Percentiles rank a stretch among this genome's conserved stretches.
These are phyloP conservation scores for Singerocomus inundabilis DNA, from an alignment of 1,284 basidiomycete genomes.

Conservation along the genomic window DNA sequence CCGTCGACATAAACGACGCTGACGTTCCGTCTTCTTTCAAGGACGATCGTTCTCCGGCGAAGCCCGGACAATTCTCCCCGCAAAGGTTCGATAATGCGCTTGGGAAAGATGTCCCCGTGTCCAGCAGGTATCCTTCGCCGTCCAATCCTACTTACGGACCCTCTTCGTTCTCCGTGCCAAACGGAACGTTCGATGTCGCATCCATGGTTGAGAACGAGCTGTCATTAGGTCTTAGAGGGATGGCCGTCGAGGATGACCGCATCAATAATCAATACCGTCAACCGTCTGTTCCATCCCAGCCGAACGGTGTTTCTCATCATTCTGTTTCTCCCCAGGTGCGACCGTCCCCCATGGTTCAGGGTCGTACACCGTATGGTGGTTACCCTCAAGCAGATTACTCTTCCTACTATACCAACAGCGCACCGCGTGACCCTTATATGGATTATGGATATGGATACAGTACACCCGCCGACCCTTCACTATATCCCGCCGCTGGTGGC, in stretches of 20 bases:
- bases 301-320: constrained; percentile 24
- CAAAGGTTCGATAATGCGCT: constrained; percentile 50
- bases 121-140: constrained; percentile 46
- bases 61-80: constrained; percentile 51
- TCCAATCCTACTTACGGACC: constrained; percentile 40
- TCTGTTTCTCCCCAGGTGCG: constrained; percentile 36
- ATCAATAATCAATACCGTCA: constrained; percentile 33
- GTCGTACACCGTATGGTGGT: constrained; percentile 47
- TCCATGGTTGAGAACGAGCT: constrained; percentile 53
- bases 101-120: constrained; percentile 40
- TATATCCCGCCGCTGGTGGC: constrained; percentile 48
- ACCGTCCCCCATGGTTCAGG: constrained; percentile 43
- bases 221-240: constrained; percentile 57
- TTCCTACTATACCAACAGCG: constrained; percentile 50
- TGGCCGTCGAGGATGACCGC: constrained; percentile 67
- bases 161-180: constrained; percentile 36
- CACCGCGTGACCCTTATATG: constrained; percentile 45
- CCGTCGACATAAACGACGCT: constrained; percentile 9
- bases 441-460: constrained; percentile 59
- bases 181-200: constrained; percentile 44
- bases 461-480: constrained; percentile 46
- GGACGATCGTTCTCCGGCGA: constrained; percentile 51
- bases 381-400: constrained; percentile 58
- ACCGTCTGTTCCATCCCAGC: constrained; percentile 22
- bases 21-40: constrained; percentile 29